These are phyloP conservation scores for Hemisphaericaspora subhashii DNA, from an alignment of 1,139 yeast species.

Conservation along the genomic window DNA sequence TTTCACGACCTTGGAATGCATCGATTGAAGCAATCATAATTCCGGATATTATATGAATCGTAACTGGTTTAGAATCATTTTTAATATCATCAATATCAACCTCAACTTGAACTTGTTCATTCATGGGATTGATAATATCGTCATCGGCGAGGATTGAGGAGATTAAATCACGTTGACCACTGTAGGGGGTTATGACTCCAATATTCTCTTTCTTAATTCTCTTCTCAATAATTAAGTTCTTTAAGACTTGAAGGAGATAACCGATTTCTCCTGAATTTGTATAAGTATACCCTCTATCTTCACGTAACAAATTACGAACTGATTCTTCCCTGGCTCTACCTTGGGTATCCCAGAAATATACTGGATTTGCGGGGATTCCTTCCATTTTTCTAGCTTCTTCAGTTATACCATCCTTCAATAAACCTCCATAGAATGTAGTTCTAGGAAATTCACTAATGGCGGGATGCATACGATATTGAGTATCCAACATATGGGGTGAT, in stretches of 20 bases:
- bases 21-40: conserved; percentile 70
- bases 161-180: conserved; percentile 68
- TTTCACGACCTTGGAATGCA: conserved; percentile 69
- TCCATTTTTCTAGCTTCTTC: conserved; percentile 45
- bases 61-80: conserved; percentile 49
- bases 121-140: conserved; percentile 54
- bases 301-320: conserved; percentile 46
- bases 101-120: conserved; percentile 49
- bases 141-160: conserved; percentile 52
- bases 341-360: conserved; percentile 54
- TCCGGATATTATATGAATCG: conserved; percentile 62
- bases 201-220: conserved; percentile 50
- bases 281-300: conserved; percentile 54
- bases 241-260: conserved; percentile 46
- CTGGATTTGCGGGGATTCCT: conserved; percentile 44
- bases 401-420: conserved; percentile 60
- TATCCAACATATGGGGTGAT: conserved; percentile 65
- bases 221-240: conserved; percentile 53
- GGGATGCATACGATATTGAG: conserved; percentile 77
- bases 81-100: conserved; percentile 57
- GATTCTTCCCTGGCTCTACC: conserved; percentile 43
- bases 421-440: conserved; percentile 51
- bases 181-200: conserved; percentile 70
- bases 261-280: conserved; percentile 54
- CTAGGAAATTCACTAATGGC: conserved; percentile 64